Evolutionary conservation across 306 rosid species (phyloP).

Genomic region (Cucurbita maxima): DNA sequence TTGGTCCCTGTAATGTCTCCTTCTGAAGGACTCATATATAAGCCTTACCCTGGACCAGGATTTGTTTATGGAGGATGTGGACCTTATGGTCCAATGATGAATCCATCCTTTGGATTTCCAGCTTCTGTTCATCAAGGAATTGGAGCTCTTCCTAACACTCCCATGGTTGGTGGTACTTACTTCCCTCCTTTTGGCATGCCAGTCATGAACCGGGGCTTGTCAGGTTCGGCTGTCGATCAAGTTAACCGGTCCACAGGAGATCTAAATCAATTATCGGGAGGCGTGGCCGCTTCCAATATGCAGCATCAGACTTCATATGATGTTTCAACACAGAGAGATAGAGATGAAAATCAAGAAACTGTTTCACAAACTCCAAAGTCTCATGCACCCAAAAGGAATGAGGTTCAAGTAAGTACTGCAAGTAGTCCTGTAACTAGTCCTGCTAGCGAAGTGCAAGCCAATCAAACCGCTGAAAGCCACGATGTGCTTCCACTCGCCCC

Average conservation of each 20-base stretch:
- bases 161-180: constrained; percentile 39
- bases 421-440: constrained; percentile 29
- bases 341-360: constrained; percentile 13
- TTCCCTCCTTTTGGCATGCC: constrained; percentile 64
- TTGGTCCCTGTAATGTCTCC: constrained; percentile 80
- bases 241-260: constrained; percentile 27
- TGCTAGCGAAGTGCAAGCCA: constrained; percentile 18
- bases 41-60: constrained; percentile 77
- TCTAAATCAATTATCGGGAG: constrained; percentile 1
- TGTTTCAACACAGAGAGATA: constrained; percentile 26
- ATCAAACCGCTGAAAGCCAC: constrained; percentile 14
- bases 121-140: constrained; percentile 34
- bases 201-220: constrained; percentile 26
- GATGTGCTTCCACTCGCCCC: constrained; percentile 21
- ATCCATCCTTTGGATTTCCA: constrained; percentile 47
- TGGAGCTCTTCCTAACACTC: constrained; percentile 5
- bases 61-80: constrained; percentile 48
- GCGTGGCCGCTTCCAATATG: neutral
- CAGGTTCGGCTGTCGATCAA: constrained; percentile 50
- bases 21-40: constrained; percentile 84
- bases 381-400: constrained; percentile 18
- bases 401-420: constrained; percentile 50
- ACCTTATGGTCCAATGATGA: constrained; percentile 40
- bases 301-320: constrained; percentile 24
- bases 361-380: neutral